phyloP scores from a whole-genome alignment of 495 filamentous ascomycete species.

The Lepidopterella palustris region DNA sequence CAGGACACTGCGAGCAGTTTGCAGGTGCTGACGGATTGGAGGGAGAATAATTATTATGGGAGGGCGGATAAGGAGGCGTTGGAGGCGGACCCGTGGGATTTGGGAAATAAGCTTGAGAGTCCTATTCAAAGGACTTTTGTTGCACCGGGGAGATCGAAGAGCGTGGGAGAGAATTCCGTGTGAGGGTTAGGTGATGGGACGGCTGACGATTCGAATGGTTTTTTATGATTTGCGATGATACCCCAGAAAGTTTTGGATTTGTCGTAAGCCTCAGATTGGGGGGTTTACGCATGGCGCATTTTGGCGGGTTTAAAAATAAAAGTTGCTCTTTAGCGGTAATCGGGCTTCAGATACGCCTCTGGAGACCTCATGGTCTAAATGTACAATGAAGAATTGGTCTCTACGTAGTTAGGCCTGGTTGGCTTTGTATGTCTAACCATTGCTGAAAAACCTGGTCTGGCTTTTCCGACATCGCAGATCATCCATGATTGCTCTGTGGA shows the following conservation, averaged over 20 bases:
- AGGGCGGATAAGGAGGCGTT: conserved; percentile 4
- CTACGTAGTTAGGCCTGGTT: too few species aligned
- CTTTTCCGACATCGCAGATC: too few species aligned
- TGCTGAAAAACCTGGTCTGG: too few species aligned
- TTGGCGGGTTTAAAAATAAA: too few species aligned
- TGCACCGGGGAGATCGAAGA: not conserved
- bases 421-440: too few species aligned
- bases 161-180: not conserved
- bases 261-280: too few species aligned
- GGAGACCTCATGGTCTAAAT: too few species aligned
- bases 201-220: not conserved
- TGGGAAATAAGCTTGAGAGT: not conserved
- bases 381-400: too few species aligned
- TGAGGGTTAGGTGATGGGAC: not conserved
- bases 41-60: not conserved
- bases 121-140: not conserved
- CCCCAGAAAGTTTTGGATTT: not conserved
- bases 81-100: not conserved
- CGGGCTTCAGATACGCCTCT: too few species aligned
- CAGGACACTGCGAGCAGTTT: not conserved
- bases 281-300: too few species aligned
- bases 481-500: too few species aligned
- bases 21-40: not conserved
- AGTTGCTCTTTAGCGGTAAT: too few species aligned
- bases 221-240: not conserved